These are phyloP conservation scores for Tolypocladium sp. DNA, from an alignment of 2,329 filamentous ascomycete genomes.

Conservation along the genomic window DNA sequence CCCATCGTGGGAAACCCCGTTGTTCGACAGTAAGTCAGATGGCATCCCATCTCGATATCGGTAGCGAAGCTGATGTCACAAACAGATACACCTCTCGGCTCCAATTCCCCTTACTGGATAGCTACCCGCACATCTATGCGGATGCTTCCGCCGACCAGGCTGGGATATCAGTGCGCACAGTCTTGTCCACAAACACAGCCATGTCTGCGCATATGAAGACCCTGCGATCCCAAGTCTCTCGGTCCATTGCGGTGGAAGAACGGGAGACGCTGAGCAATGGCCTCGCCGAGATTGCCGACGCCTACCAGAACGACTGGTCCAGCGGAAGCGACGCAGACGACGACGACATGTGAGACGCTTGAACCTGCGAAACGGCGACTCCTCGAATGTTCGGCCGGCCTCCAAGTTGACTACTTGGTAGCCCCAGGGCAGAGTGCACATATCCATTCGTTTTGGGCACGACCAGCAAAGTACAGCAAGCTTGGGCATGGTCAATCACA, in stretches of 20 bases:
- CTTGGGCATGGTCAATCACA: background rate
- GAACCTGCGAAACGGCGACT: background rate
- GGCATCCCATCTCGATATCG: background rate
- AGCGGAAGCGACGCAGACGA: constrained; percentile 66
- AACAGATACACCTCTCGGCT: constrained; percentile 4
- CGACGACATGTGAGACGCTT: constrained; percentile 36
- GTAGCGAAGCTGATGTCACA: background rate
- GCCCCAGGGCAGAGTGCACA: background rate
- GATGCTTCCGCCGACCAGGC: constrained; percentile 22
- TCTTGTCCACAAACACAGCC: constrained; percentile 65
- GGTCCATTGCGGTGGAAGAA: constrained; percentile 64
- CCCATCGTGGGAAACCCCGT: constrained; percentile 16
- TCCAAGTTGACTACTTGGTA: background rate
- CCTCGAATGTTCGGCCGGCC: background rate
- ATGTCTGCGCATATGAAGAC: constrained; percentile 61
- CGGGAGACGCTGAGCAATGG: constrained; percentile 76
- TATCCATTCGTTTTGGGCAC: background rate
- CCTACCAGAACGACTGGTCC: constrained; percentile 82
- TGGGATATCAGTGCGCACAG: constrained; percentile 36
- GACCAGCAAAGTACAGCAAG: background rate
- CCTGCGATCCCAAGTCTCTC: constrained; percentile 54
- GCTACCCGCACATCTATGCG: constrained; percentile 70
- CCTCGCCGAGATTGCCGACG: constrained; percentile 73
- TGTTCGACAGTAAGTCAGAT: constrained; percentile 14
- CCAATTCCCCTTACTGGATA: constrained; percentile 59